Base-by-base conservation (phyloP, 202 grass and related monocot genomes). In the Zoysia matrella region DNA sequence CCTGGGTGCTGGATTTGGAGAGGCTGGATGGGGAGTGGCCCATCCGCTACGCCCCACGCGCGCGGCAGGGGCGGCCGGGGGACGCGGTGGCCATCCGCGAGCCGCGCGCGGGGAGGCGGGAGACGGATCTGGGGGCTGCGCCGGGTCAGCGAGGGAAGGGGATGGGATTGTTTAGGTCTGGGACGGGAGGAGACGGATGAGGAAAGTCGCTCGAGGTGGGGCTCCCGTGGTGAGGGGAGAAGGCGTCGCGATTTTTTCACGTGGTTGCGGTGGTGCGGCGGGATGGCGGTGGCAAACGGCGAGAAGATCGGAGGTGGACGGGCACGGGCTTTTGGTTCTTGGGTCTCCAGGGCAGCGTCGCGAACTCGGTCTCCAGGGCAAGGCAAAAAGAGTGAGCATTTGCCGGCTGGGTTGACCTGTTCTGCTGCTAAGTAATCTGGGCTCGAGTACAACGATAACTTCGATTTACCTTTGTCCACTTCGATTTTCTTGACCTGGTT, bases 41-140 rank as follows among this genome's bases (percentile, higher is more conserved):
- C 83, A 90, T 86, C 36, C 36, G 84, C 88, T 90, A 90, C 18
- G 87, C n/a, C 61, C n/a, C 16, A 62, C 62, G 43, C 65, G 65
- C 65, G 65, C 42, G 43, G 43, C 75, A 56, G 84, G 65, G 76
- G 70, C 12, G 76, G 58, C 65, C 55, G 88, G 76, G 76, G 71
- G 50, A 80, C 75, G 51, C 79, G 73, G 48, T 70, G 79, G 69
- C 84, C 88, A 90, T 90, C 69, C 83, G 76, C 57, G 63, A 75
- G 51, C 60, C 52, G 81, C 62, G 80, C 54, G 55, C 52, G 69
- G 30, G 30, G 30, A 36, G 30, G 30, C 30, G 30, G 30, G 30
- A 36, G 30, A 36, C 77, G 84, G 76, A 90, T 86, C 82, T 89
- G 72, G 82, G 48, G 57, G 39, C 3, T 61, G 48, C 65, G 63